Conservation (phyloP, 2,329 filamentous ascomycete genomes). For the Parasarocladium wereldwijsianum region DNA sequence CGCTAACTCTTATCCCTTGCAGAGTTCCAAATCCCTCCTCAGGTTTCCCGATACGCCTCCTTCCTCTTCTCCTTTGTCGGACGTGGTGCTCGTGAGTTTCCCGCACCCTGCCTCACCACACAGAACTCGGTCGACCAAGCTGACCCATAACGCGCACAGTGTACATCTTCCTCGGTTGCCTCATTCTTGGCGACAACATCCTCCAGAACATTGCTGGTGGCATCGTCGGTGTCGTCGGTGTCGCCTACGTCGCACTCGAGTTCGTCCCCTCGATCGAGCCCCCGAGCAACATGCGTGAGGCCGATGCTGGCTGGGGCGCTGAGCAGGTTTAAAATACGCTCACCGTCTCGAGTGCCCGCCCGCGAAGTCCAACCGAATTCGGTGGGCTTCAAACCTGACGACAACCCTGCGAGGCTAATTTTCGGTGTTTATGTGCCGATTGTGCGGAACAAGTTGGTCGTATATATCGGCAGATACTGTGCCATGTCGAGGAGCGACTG, state of each 20-base stretch:
- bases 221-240: constrained; percentile 62
- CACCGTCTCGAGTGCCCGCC: not conserved
- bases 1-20: constrained; percentile 11
- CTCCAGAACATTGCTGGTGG: constrained; percentile 63
- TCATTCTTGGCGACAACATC: constrained; percentile 56
- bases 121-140: not conserved
- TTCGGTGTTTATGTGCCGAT: no score
- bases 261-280: constrained; percentile 69
- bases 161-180: constrained; percentile 87
- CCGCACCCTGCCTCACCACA: not conserved
- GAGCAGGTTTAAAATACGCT: constrained; percentile 64
- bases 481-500: no score
- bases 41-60: constrained; percentile 83
- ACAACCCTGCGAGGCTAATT: no score
- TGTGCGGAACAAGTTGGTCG: no score
- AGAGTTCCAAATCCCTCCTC: constrained; percentile 92
- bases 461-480: no score
- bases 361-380: not conserved
- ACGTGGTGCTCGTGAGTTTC: constrained; percentile 77
- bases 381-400: not conserved
- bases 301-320: constrained; percentile 60
- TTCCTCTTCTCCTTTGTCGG: constrained; percentile 98
- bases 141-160: constrained; percentile 34
- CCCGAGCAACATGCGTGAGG: constrained; percentile 69
- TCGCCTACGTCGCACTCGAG: constrained; percentile 64